Percentiles rank a stretch among this genome's conserved stretches.
phyloP scores from a whole-genome alignment of 2,329 filamentous ascomycete genomes.

The Davidsoniella neocaledoniae region DNA sequence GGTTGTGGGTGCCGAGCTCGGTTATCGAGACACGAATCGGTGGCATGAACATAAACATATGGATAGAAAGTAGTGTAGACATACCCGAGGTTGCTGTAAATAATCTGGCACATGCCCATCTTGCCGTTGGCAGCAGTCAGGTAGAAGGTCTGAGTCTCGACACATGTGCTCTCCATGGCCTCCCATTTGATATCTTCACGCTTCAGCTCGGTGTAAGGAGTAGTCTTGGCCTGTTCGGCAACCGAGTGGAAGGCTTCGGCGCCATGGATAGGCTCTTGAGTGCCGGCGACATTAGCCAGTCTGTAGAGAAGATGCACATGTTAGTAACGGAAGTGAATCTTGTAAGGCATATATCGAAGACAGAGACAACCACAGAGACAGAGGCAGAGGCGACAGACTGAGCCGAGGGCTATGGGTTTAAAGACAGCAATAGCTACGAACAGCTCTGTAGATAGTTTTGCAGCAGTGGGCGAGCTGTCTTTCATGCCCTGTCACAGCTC shows the following conservation, averaged over 20 bases:
- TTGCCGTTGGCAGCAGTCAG: constrained; percentile 63
- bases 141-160: constrained; percentile 95
- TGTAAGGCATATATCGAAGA: neutral
- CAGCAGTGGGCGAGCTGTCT: no score
- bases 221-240: constrained; percentile 59
- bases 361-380: neutral
- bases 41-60: constrained; percentile 5
- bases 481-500: constrained; percentile 2
- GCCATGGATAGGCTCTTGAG: constrained; percentile 91
- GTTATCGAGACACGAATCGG: neutral
- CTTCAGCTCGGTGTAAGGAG: constrained; percentile 63
- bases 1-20: constrained; percentile 10
- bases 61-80: constrained; percentile 17
- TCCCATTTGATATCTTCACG: constrained; percentile 72
- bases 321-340: constrained; percentile 1
- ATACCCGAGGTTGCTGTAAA: constrained; percentile 95
- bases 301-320: constrained; percentile 21
- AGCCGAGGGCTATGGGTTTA: neutral
- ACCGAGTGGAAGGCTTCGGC: constrained; percentile 75
- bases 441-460: neutral
- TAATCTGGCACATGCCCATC: constrained; percentile 70
- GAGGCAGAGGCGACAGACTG: no score
- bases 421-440: neutral
- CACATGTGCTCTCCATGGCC: constrained; percentile 64
- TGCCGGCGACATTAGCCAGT: constrained; percentile 72